Evolutionary conservation across 345 rosid species (phyloP), one percentile per base, ranked within the genome.

Genomic region (Eucalyptus albens): DNA sequence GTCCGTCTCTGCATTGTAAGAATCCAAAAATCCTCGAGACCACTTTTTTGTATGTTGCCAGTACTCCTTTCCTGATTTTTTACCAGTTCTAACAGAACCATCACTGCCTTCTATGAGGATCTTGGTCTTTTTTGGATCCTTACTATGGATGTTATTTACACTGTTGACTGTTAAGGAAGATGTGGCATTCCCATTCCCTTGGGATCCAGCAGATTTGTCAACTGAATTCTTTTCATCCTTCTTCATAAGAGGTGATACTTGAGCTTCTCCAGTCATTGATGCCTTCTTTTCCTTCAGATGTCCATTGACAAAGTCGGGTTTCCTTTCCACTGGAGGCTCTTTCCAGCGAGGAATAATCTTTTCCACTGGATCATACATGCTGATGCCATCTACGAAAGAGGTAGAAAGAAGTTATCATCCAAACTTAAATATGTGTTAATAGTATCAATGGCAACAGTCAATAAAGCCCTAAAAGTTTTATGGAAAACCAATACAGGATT

Each of bases 31-130:
- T 83, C 95, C 99, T 40, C 94, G 96, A 42, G 99, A 94, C 97
- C 98, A 96, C 94, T 96, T 97, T 95, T 96, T 97, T 6, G 99
- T 96, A 94, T 97, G 98, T 87, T 95, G 94, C 99, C 98, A 96
- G 90, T 86, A 97, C 92, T 97, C 99, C 92, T 95, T 97, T 42
- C 98, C 99, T 53, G 94, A 92, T 89, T 94, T 97, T 89, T 96
- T 95, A 40, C 99, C 99, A 55, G 97, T 91, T 93, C 89, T 96
- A 86, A 95, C 60, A 81, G 99, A 96, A 86, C 99, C 98, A 82
- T 97, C 98, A 90, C 99, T 97, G 88, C 97, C 93, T 92, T 96
- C 97, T 83, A 97, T 92, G 89, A 96, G 92, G 89, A 93, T 95
- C 93, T 93, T 96, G 89, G 94, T 89, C 50, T 90, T 77, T 88